These are phyloP conservation scores for Calonectria montana DNA, from an alignment of 2,329 filamentous ascomycete genomes.

Conservation along the genomic window DNA sequence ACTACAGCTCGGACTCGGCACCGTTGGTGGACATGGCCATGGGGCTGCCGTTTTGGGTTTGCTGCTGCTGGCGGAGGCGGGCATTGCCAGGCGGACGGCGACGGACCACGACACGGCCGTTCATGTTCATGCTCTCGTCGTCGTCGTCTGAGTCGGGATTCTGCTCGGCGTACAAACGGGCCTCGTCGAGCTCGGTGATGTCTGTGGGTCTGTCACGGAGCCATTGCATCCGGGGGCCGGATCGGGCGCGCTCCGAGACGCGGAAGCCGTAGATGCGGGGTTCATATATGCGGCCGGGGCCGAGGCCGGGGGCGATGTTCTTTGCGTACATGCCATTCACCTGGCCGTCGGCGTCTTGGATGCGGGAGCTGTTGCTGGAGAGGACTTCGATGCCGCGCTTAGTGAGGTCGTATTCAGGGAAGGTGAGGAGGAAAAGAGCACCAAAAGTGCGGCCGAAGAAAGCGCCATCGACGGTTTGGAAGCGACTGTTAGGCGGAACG, in stretches of 20 bases:
- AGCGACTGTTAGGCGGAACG: conserved; percentile 95
- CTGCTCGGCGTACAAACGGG: conserved; percentile 63
- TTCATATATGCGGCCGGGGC: conserved; percentile 86
- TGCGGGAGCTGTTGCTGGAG: conserved; percentile 47
- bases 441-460: conserved; percentile 99
- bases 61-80: conserved; percentile 56
- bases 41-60: conserved; percentile 63
- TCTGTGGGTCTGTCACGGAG: conserved; percentile 85
- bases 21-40: conserved; percentile 68
- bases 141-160: conserved; percentile 70
- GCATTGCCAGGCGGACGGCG: conserved; percentile 57
- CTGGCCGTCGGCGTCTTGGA: conserved; percentile 58
- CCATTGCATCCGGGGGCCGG: conserved; percentile 97
- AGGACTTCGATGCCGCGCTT: conserved; percentile 75
- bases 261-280: conserved; percentile 97
- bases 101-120: conserved; percentile 54
- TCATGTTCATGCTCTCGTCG: conserved; percentile 60
- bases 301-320: conserved; percentile 91
- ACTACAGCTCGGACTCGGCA: conserved; percentile 66
- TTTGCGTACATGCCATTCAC: conserved; percentile 89
- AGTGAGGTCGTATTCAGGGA: conserved; percentile 92
- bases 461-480: conserved; percentile 96
- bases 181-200: conserved; percentile 86
- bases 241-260: conserved; percentile 89
- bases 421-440: conserved; percentile 97